Conservation (phyloP, 225 moss, liverwort and hornwort species). For the Sphagnum contortum region DNA sequence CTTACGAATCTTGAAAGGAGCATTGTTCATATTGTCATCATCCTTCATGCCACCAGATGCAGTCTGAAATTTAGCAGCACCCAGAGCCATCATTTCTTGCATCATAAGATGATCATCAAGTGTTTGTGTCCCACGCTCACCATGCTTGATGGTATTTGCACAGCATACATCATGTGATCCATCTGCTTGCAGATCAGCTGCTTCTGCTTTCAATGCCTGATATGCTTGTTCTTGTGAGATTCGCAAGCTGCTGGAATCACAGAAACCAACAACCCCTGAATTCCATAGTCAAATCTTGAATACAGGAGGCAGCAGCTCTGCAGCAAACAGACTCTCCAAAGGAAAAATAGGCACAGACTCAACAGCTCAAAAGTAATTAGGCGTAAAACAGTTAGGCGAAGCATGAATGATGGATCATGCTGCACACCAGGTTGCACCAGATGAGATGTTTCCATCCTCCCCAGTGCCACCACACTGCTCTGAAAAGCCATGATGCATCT, state of each 20-base stretch:
- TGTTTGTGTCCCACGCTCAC: constrained; percentile 44
- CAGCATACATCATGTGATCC: constrained; percentile 4
- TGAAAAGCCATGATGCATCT: too few species aligned
- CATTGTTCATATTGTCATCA: background rate
- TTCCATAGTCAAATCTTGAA: background rate
- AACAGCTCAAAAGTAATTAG: too few species aligned
- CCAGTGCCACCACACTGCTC: too few species aligned
- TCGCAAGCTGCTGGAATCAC: background rate
- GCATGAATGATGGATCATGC: too few species aligned
- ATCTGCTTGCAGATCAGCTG: constrained; percentile 2
- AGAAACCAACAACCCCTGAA: background rate
- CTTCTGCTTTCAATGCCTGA: constrained; percentile 9
- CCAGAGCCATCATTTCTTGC: constrained; percentile 17
- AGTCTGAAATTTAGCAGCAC: background rate
- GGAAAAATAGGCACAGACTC: too few species aligned
- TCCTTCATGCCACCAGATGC: too few species aligned
- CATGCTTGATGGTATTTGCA: background rate
- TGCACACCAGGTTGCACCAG: too few species aligned
- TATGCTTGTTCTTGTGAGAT: constrained; percentile 12
- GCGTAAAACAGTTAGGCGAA: too few species aligned
- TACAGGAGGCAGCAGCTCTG: too few species aligned
- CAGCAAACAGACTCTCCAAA: too few species aligned
- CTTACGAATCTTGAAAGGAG: constrained; percentile 24
- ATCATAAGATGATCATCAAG: background rate
- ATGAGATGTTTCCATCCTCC: too few species aligned